Base-by-base conservation (phyloP, 2,329 filamentous ascomycete species). In the Stromatinia cepivora region DNA sequence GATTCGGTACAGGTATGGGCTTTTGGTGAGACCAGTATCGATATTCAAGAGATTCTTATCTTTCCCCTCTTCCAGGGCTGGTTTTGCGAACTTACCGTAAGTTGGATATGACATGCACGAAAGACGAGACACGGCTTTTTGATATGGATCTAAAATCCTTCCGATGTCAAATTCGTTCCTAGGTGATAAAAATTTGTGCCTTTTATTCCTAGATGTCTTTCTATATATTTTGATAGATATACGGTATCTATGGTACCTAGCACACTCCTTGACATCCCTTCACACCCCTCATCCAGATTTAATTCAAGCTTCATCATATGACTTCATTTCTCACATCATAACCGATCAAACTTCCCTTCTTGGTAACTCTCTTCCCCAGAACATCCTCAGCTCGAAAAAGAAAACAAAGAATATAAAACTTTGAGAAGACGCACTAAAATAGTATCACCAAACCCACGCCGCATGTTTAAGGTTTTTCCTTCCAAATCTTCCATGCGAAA, bases 311-410 rank as follows among this genome's bases (percentile, higher is more conserved):
- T 20, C 52, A 31, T 20, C 28, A 31, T 34, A 56, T 34, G 53
- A 56, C 53, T 56, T 56, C 53, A 56, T 22, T 42, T 34, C 53
- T 56, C 34, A 56, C 53, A 56, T 56, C 53, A 56, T 56, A 56
- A 20, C 9, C 28, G 20, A 42, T 42, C 39, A 42, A 42, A 42
- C 39, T 42, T 13, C 39, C 25, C 28, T 54, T 54, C 15, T 28
- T 4, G 20, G 25, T 31, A 31, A 20, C 3, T 20, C 9, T 54
- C 15, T 25, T 31, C 31, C 52, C 39, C 39, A 42, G 15, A 42
- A 42, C 6, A 42, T 31, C 15, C 52, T 31, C 39, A 17, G 39
- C 39, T 42, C 39, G 39, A 17, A 42, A 42, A 42, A 42, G 39
- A 42, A 42, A 42, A 6, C 4, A 42, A 42, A 42, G 39, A 6